Evolutionary conservation across 768 basidiomycete species (phyloP).

Genomic region (Tubosaeta brunneosetosa): DNA sequence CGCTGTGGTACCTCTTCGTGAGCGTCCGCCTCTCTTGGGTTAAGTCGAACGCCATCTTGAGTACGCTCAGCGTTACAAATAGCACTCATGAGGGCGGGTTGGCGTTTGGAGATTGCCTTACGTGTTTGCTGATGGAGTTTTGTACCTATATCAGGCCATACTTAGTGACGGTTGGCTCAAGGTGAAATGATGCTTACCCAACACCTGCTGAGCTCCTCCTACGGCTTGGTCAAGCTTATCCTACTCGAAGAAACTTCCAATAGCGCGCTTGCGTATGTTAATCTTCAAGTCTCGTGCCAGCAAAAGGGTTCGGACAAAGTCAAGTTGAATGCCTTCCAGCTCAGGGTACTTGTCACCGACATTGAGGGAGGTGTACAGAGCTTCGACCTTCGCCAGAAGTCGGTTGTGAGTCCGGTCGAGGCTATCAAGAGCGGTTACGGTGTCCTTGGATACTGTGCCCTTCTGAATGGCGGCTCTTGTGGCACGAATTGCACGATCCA

Average conservation of each 20-base stretch:
- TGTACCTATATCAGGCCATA: not conserved
- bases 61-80: too few relatives aligned
- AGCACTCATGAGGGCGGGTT: slow-evolving; percentile 1
- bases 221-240: slow-evolving; percentile 1
- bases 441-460: too few relatives aligned
- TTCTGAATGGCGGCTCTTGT: not conserved
- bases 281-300: slow-evolving; percentile 1
- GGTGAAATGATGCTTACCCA: not conserved
- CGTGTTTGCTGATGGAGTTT: slow-evolving; percentile 4
- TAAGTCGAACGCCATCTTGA: too few relatives aligned
- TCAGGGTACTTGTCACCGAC: not conserved
- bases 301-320: not conserved
- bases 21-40: too few relatives aligned
- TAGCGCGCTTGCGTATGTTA: not conserved
- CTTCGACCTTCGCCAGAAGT: not conserved
- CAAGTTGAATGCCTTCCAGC: not conserved
- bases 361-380: not conserved
- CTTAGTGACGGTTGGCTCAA: not conserved
- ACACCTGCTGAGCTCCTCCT: not conserved
- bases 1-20: too few relatives aligned
- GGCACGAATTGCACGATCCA: not conserved
- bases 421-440: too few relatives aligned
- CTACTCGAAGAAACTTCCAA: slow-evolving; percentile 1
- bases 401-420: too few relatives aligned
- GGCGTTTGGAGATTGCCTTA: not conserved